Percentiles rank a stretch among this genome's conserved stretches.
phyloP scores from a whole-genome alignment of 495 filamentous ascomycete species.

The Penicillium turbatum region DNA sequence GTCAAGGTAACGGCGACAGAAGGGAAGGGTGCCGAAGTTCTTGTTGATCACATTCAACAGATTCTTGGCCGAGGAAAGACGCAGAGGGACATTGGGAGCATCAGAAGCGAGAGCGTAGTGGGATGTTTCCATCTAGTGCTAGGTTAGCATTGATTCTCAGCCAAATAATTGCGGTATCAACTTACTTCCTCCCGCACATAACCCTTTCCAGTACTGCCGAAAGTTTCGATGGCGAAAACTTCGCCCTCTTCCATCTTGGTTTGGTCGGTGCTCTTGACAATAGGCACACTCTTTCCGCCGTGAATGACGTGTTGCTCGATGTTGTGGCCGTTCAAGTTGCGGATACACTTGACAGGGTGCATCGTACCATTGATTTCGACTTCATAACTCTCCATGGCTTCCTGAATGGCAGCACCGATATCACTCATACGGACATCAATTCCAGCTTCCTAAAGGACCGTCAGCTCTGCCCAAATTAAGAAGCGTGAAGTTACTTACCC shows the following conservation, averaged over 20 bases:
- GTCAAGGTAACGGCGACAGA: conserved; percentile 81
- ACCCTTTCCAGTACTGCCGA: conserved; percentile 87
- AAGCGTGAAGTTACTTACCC: conserved; percentile 26
- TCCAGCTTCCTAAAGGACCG: conserved; percentile 49
- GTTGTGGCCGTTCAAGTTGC: conserved; percentile 85
- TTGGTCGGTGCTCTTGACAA: conserved; percentile 73
- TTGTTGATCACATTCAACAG: conserved; percentile 82
- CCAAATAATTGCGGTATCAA: neutral
- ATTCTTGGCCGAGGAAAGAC: conserved; percentile 72
- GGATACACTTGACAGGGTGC: conserved; percentile 78
- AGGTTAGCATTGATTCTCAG: conserved; percentile 13
- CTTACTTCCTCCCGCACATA: conserved; percentile 74
- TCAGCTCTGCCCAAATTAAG: conserved; percentile 9
- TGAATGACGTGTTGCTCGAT: conserved; percentile 85
- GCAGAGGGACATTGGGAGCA: conserved; percentile 62
- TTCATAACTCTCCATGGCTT: conserved; percentile 66
- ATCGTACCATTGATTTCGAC: conserved; percentile 64
- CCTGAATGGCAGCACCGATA: conserved; percentile 60
- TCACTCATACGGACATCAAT: conserved; percentile 60
- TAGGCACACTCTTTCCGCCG: conserved; percentile 83
- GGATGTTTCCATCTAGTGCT: conserved; percentile 58
- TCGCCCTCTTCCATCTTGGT: conserved; percentile 96
- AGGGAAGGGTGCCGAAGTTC: conserved; percentile 87
- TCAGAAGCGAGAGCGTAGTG: conserved; percentile 68
- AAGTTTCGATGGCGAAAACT: conserved; percentile 89